Percentiles rank a stretch among this genome's conserved stretches.
Conservation (phyloP, 176 grass and related monocot genomes). For the Carex parvula region DNA sequence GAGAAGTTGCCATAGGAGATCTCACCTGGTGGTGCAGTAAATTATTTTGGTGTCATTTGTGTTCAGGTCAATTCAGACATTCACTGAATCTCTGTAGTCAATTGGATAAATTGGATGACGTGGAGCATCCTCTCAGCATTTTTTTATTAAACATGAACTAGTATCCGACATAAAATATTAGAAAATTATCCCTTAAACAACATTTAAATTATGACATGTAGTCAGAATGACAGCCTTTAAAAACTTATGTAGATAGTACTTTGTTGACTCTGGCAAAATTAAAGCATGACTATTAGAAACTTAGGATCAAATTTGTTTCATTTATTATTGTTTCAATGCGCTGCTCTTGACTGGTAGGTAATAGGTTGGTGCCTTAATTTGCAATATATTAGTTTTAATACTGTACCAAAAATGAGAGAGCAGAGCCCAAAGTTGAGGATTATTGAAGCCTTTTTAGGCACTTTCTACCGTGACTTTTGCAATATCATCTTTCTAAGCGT, state of each 20-base stretch:
- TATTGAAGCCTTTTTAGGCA: background rate
- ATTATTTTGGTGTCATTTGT: background rate
- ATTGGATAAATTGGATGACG: background rate
- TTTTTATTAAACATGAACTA: background rate
- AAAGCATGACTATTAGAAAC: too few relatives aligned
- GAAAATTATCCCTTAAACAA: background rate
- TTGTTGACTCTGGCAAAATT: too few relatives aligned
- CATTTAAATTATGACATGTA: background rate
- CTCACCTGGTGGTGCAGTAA: background rate
- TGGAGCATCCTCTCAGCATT: background rate
- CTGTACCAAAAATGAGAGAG: background rate
- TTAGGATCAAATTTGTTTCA: background rate
- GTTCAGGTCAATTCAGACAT: background rate
- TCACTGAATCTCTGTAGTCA: slow-evolving; percentile 1
- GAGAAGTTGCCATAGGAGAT: background rate
- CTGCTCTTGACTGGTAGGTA: background rate
- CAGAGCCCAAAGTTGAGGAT: background rate
- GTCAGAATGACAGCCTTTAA: background rate
- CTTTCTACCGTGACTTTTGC: slow-evolving; percentile 12
- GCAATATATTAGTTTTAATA: background rate
- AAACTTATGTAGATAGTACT: too few relatives aligned
- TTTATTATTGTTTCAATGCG: background rate
- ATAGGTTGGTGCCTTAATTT: too few relatives aligned
- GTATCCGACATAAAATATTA: background rate
- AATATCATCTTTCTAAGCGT: background rate